Conservation (phyloP, 2,329 filamentous ascomycete genomes). For the Apiospora pterosperma region DNA sequence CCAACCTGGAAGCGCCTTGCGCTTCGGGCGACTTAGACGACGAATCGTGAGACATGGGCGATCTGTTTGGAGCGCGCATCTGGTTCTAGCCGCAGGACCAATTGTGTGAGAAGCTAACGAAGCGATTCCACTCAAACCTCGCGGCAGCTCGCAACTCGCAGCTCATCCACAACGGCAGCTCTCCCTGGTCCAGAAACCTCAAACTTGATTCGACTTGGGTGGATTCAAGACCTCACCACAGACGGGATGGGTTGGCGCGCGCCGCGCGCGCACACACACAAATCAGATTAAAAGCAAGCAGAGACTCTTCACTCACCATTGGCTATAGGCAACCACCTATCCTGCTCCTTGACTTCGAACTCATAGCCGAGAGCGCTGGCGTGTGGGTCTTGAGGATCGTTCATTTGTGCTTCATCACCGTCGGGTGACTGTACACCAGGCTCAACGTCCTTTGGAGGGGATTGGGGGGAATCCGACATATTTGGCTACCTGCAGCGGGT, state of each 20-base stretch:
- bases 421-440: constrained; percentile 88
- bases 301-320: constrained; percentile 79
- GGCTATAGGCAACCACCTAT: constrained; percentile 98
- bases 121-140: constrained; percentile 44
- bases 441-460: constrained; percentile 93
- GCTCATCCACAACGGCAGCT: constrained; percentile 12
- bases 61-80: constrained; percentile 30
- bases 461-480: constrained; percentile 87
- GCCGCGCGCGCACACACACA: constrained; percentile 40
- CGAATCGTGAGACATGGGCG: constrained; percentile 58
- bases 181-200: constrained; percentile 23
- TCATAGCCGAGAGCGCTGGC: constrained; percentile 75
- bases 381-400: constrained; percentile 78
- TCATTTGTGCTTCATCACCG: constrained; percentile 85
- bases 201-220: constrained; percentile 19
- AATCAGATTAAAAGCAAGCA: constrained; percentile 41
- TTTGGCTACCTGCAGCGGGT: constrained; percentile 70
- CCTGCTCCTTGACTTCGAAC: constrained; percentile 99
- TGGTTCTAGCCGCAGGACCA: constrained; percentile 39
- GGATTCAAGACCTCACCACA: constrained; percentile 22
- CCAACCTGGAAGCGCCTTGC: constrained; percentile 43
- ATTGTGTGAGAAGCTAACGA: constrained; percentile 30
- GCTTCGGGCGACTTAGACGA: constrained; percentile 48
- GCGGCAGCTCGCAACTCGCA: constrained; percentile 12
- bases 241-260: constrained; percentile 14